phyloP scores from a whole-genome alignment of 345 rosid genomes.

The Odontarrhena argentea region DNA sequence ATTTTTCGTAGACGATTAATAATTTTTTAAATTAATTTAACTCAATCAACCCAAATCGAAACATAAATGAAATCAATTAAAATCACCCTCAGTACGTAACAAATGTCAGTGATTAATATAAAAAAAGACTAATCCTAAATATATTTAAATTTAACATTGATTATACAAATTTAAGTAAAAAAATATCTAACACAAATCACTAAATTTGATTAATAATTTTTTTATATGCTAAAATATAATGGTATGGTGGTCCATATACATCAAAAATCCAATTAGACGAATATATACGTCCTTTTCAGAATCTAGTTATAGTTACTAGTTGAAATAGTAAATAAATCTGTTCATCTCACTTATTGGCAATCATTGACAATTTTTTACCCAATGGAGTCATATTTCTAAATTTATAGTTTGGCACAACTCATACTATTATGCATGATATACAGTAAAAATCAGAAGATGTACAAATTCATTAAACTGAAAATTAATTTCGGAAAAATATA shows the following conservation, averaged over 20 bases:
- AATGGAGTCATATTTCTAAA: not conserved
- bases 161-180: too few species aligned
- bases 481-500: not conserved
- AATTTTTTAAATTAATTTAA: too few species aligned
- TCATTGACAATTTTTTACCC: not conserved
- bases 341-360: not conserved
- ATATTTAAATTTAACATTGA: too few species aligned
- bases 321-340: constrained; percentile 18
- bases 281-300: not conserved
- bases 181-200: too few species aligned
- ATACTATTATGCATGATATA: not conserved
- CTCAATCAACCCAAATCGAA: too few species aligned
- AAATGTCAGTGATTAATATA: too few species aligned
- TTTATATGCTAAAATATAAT: not conserved
- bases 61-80: too few species aligned
- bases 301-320: not conserved
- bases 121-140: too few species aligned
- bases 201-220: too few species aligned
- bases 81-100: too few species aligned
- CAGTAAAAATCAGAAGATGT: not conserved
- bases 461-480: not conserved
- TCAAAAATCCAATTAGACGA: not conserved
- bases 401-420: not conserved
- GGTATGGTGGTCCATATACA: constrained; percentile 1
- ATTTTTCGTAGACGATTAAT: too few species aligned